Percentiles rank a stretch among this genome's conserved stretches.
Evolutionary conservation across 2,329 filamentous ascomycete genomes (phyloP).

Genomic region (Diaporthe citrichinensis): DNA sequence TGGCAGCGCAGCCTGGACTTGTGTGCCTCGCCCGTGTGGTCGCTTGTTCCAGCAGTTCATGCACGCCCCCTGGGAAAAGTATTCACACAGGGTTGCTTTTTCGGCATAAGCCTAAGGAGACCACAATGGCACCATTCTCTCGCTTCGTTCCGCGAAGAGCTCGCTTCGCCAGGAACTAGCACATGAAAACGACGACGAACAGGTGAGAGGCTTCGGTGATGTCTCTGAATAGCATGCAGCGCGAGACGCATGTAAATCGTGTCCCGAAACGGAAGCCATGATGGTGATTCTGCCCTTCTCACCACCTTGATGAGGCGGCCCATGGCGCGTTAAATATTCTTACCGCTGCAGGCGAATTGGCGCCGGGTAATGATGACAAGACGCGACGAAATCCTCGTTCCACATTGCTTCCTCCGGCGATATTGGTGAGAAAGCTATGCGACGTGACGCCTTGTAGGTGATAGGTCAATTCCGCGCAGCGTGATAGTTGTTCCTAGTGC

Average conservation of each 20-base stretch:
- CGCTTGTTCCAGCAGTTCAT: conserved; percentile 5
- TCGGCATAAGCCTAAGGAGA: conserved; percentile 14
- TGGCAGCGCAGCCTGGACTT: neutral
- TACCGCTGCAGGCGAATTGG: neutral
- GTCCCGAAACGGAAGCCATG: neutral
- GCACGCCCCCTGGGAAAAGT: neutral
- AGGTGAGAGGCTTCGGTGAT: neutral
- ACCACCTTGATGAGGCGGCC: neutral
- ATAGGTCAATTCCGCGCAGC: neutral
- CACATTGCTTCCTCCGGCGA: neutral
- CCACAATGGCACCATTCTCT: neutral
- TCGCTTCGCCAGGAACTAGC: neutral
- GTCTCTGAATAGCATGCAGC: neutral
- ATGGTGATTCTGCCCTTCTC: neutral
- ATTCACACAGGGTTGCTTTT: neutral
- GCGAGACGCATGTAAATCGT: neutral
- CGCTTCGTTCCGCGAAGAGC: neutral
- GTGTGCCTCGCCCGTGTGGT: neutral
- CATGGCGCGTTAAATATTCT: neutral
- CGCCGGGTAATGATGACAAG: neutral
- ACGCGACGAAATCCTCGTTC: neutral
- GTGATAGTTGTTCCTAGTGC: neutral
- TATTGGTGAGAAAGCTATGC: neutral
- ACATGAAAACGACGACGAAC: neutral
- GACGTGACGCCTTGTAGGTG: conserved; percentile 2